phyloP scores from a whole-genome alignment of 1,284 basidiomycete genomes.

The Phylloporus gajari region DNA sequence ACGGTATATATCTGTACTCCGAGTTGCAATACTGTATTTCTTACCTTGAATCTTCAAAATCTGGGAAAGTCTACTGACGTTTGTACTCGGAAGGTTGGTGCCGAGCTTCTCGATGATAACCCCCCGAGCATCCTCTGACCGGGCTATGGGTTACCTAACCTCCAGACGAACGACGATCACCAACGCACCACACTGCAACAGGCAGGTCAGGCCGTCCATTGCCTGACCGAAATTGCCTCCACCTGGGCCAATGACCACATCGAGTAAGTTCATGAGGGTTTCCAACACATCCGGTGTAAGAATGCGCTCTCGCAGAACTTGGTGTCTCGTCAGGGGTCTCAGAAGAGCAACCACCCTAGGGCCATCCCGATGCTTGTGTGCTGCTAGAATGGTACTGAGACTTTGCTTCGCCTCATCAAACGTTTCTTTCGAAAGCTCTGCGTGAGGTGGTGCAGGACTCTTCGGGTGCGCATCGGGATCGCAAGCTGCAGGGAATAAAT shows the following conservation, averaged over 20 bases:
- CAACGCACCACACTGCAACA: too few species aligned
- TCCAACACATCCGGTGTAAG: slow-evolving; percentile 20
- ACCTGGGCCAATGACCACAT: slow-evolving; percentile 9
- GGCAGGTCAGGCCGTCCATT: too few species aligned
- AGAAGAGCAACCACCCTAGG: slow-evolving; percentile 37
- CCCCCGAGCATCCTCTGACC: too few species aligned
- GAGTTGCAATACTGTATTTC: too few species aligned
- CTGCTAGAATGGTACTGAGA: slow-evolving; percentile 24
- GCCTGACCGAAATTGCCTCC: slow-evolving; percentile 23
- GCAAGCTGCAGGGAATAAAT: slow-evolving; percentile 16
- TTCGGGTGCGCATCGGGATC: slow-evolving; percentile 5
- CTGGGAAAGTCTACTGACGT: too few species aligned
- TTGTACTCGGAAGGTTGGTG: too few species aligned
- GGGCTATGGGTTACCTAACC: too few species aligned
- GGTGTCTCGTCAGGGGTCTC: too few species aligned
- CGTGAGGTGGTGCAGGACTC: not conserved
- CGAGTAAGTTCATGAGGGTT: slow-evolving; percentile 25
- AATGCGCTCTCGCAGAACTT: slow-evolving; percentile 3
- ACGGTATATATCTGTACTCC: too few species aligned
- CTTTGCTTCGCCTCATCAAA: slow-evolving; percentile 18
- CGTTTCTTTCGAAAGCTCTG: not conserved
- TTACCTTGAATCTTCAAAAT: too few species aligned
- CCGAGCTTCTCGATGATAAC: too few species aligned
- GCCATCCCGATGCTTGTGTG: slow-evolving; percentile 23
- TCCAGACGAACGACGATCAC: too few species aligned